A percentile compares a stretch with the other conserved stretches of the same genome.
These are phyloP conservation scores for Zygosaccharomyces bailii DNA, from an alignment of 805 yeast genomes.

Conservation along the genomic window DNA sequence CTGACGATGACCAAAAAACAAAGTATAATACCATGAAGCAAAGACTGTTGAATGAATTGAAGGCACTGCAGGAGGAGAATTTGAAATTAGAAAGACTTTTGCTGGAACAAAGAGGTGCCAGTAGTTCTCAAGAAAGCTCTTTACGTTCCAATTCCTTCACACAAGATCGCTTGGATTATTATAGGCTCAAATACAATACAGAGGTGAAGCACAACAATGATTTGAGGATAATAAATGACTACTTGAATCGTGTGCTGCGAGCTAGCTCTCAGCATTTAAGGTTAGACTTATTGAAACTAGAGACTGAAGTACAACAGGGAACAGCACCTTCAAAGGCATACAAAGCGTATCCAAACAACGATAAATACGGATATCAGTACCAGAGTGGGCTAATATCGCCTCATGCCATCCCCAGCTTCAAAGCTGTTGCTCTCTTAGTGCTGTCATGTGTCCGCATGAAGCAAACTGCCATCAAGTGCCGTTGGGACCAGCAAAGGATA, in stretches of 20 bases:
- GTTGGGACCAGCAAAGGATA: slow-evolving; percentile 29
- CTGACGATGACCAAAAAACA: slow-evolving; percentile 11
- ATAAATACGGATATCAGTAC: background rate
- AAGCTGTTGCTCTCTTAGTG: slow-evolving; percentile 31
- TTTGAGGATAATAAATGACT: slow-evolving; percentile 31
- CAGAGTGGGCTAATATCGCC: slow-evolving; percentile 2
- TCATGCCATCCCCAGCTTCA: slow-evolving; percentile 20
- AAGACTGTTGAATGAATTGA: slow-evolving; percentile 23
- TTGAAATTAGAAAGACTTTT: slow-evolving; percentile 19
- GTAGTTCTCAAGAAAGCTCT: slow-evolving; percentile 5
- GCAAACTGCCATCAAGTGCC: slow-evolving; percentile 22
- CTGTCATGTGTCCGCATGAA: slow-evolving; percentile 32
- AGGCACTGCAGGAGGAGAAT: slow-evolving; percentile 29
- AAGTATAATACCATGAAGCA: slow-evolving; percentile 25
- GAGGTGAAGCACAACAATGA: slow-evolving; percentile 35
- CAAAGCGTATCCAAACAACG: background rate
- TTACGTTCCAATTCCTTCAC: slow-evolving; percentile 14
- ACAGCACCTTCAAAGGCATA: background rate
- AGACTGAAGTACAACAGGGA: slow-evolving; percentile 19
- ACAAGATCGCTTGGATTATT: slow-evolving; percentile 30
- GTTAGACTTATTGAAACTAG: slow-evolving; percentile 29
- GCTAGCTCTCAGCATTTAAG: slow-evolving; percentile 32
- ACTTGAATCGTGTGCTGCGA: slow-evolving; percentile 31
- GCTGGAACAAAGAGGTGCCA: slow-evolving; percentile 15
- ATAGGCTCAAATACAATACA: slow-evolving; percentile 31